These are phyloP conservation scores for Chrysoporthe puriensis DNA, from an alignment of 2,329 filamentous ascomycete species.

Conservation along the genomic window DNA sequence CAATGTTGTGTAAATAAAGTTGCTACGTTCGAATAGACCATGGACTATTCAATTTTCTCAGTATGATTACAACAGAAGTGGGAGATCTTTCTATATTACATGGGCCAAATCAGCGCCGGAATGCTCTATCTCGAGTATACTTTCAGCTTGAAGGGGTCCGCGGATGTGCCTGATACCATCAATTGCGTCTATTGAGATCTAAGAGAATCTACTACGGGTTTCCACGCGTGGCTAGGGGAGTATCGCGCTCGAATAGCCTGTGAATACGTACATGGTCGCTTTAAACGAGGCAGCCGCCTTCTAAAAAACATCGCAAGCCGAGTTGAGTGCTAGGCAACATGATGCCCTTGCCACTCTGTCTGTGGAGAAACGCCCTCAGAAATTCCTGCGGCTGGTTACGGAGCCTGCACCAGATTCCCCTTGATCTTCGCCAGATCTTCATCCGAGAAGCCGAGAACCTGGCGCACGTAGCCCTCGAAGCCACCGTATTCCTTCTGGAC, in stretches of 20 bases:
- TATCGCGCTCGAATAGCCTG: neutral
- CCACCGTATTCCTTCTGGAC: slow-evolving; percentile 50
- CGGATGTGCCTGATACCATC: neutral
- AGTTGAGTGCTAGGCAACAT: neutral
- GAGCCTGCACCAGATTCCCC: slow-evolving; percentile 44
- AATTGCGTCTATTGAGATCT: neutral
- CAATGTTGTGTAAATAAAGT: no score
- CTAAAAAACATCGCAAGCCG: neutral
- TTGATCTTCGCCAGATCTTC: slow-evolving; percentile 52
- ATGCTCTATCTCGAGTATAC: no score
- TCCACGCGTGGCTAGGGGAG: neutral
- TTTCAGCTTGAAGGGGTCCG: neutral
- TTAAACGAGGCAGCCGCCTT: neutral
- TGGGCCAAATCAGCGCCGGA: no score
- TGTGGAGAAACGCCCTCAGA: neutral
- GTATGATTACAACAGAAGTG: no score
- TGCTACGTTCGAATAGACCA: no score
- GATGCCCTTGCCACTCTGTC: no score
- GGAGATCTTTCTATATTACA: no score
- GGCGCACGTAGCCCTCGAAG: slow-evolving; percentile 52
- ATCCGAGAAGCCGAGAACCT: slow-evolving; percentile 49
- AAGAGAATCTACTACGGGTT: neutral
- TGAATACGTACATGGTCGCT: neutral
- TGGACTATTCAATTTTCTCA: no score
- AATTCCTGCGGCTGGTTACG: neutral